These are phyloP conservation scores for Russula ochroleuca DNA, from an alignment of 768 basidiomycete species.

Conservation along the genomic window DNA sequence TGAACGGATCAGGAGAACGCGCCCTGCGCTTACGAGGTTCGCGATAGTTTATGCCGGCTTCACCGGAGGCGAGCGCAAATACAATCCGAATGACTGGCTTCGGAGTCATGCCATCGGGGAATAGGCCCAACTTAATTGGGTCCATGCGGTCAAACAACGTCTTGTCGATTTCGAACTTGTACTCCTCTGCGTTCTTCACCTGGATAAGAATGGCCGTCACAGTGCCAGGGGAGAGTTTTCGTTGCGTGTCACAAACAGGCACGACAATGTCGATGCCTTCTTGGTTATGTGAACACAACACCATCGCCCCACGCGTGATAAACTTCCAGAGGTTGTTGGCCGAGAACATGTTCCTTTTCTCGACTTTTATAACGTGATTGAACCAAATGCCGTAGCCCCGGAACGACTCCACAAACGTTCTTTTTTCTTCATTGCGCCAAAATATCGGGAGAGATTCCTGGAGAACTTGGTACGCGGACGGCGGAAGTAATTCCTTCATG, in stretches of 20 bases:
- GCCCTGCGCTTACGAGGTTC: no score
- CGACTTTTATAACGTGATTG: neutral
- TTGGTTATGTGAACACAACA: neutral
- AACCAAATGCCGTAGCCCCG: neutral
- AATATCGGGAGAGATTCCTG: neutral
- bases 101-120: neutral
- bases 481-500: neutral
- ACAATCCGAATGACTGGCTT: neutral
- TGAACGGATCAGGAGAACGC: neutral
- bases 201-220: neutral
- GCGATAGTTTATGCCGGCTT: no score
- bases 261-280: neutral
- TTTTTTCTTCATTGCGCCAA: neutral
- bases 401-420: neutral
- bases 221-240: neutral
- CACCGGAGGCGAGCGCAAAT: neutral
- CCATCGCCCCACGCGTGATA: neutral
- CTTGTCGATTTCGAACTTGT: neutral
- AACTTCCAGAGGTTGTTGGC: neutral
- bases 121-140: neutral
- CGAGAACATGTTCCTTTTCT: neutral
- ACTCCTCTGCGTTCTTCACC: neutral
- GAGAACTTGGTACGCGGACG: neutral
- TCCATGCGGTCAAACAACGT: neutral
- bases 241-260: neutral